Evolutionary conservation across 805 yeast species (phyloP).

Genomic region (Dipodascopsis tothii): DNA sequence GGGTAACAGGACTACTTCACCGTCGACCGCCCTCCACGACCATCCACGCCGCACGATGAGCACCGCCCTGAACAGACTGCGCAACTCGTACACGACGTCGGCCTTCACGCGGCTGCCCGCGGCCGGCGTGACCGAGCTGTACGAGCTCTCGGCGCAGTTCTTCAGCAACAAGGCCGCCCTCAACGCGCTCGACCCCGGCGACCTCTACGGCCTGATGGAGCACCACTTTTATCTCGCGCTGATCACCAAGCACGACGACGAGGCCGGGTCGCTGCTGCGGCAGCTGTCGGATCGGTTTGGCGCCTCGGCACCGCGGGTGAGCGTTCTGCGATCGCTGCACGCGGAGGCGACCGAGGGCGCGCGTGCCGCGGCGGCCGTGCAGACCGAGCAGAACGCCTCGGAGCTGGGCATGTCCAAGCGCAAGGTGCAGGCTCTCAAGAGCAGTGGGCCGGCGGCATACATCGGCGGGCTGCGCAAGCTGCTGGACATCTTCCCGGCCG

Average conservation of each 20-base stretch:
- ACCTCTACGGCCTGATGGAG: slow-evolving; percentile 56
- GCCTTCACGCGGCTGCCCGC: slow-evolving; percentile 10
- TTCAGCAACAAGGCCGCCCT: slow-evolving; percentile 27
- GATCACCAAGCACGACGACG: slow-evolving; percentile 55
- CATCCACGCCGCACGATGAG: too few species aligned
- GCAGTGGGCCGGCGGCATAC: slow-evolving; percentile 35
- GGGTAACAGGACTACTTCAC: too few species aligned
- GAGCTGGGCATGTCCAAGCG: slow-evolving; percentile 30
- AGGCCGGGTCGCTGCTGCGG: slow-evolving; percentile 62
- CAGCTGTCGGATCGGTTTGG: slow-evolving; percentile 62
- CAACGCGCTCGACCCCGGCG: slow-evolving; percentile 31
- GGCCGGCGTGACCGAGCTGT: slow-evolving; percentile 3
- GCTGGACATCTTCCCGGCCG: slow-evolving; percentile 63
- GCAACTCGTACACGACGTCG: slow-evolving; percentile 9
- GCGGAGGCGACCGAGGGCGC: slow-evolving; percentile 47
- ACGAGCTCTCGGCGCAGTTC: slow-evolving; percentile 6
- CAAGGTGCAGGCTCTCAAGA: slow-evolving; percentile 28
- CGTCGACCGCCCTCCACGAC: too few species aligned
- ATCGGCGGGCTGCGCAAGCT: slow-evolving; percentile 48
- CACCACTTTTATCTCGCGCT: slow-evolving; percentile 63
- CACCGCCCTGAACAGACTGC: too few species aligned
- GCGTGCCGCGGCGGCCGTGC: slow-evolving; percentile 34
- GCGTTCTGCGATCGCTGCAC: slow-evolving; percentile 47
- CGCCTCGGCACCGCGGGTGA: slow-evolving; percentile 47
- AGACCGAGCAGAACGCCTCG: slow-evolving; percentile 31